phyloP scores from a whole-genome alignment of 805 yeast genomes.

The Saccharomycopsis fodiens region DNA sequence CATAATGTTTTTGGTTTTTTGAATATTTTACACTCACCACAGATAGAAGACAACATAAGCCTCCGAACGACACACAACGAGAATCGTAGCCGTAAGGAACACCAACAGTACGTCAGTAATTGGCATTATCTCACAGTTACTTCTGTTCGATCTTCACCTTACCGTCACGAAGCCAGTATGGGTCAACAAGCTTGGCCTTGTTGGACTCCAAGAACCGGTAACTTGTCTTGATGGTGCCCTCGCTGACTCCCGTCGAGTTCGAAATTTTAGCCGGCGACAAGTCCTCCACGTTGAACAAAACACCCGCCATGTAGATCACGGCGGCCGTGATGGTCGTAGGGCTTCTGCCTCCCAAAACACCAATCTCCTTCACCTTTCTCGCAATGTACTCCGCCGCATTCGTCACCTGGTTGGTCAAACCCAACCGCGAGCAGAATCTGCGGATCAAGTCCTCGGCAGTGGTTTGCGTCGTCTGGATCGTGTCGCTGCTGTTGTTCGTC shows the following conservation, averaged over 20 bases:
- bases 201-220: slow-evolving; percentile 77
- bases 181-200: slow-evolving; percentile 64
- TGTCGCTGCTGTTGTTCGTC: slow-evolving; percentile 33
- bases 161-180: slow-evolving; percentile 65
- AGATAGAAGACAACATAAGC: no score
- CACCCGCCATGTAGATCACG: slow-evolving; percentile 86
- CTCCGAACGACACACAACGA: neutral
- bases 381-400: slow-evolving; percentile 93
- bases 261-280: slow-evolving; percentile 75
- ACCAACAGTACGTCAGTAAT: neutral
- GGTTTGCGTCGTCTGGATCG: slow-evolving; percentile 68
- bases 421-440: slow-evolving; percentile 92
- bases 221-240: slow-evolving; percentile 92
- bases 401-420: slow-evolving; percentile 74
- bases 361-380: slow-evolving; percentile 79
- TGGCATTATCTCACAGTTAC: neutral
- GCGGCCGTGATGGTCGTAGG: slow-evolving; percentile 98
- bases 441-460: slow-evolving; percentile 92
- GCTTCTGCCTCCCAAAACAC: slow-evolving; percentile 91
- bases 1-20: no score
- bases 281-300: slow-evolving; percentile 77
- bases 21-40: no score
- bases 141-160: slow-evolving; percentile 44
- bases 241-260: slow-evolving; percentile 91
- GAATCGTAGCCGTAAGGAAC: neutral